Evolutionary conservation across 192 early-diverging fungal species (phyloP).

Genomic region (Coemansia sp.): DNA sequence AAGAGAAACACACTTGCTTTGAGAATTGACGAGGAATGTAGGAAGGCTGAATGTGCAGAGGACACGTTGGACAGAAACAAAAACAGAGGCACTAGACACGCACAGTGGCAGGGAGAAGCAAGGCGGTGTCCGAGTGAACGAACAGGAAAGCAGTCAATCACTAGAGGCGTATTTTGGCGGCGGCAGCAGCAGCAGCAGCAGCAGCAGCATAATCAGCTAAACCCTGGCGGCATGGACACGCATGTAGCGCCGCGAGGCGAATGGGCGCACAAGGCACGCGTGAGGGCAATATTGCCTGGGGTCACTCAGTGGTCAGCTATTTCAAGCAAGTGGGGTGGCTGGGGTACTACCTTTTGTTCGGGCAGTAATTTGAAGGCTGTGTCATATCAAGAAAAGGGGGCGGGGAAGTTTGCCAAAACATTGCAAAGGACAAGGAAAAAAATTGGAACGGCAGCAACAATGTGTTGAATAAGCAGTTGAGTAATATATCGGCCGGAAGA

Average conservation of each 20-base stretch:
- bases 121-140: neutral
- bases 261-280: neutral
- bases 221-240: neutral
- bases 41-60: neutral
- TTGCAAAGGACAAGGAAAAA: neutral
- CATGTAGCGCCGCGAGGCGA: neutral
- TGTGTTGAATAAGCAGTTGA: conserved; percentile 9
- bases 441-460: neutral
- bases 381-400: neutral
- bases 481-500: neutral
- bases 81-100: neutral
- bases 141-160: neutral
- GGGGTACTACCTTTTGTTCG: neutral
- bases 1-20: neutral
- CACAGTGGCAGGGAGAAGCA: neutral
- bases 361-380: conserved; percentile 1
- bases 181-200: neutral
- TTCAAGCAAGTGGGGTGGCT: conserved; percentile 2
- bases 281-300: neutral
- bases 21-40: neutral
- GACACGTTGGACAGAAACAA: neutral
- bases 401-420: neutral
- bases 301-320: neutral
- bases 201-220: neutral
- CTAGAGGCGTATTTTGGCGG: neutral